These are phyloP conservation scores for Cryphonectria nitschkei DNA, from an alignment of 2,329 filamentous ascomycete species.

Conservation along the genomic window DNA sequence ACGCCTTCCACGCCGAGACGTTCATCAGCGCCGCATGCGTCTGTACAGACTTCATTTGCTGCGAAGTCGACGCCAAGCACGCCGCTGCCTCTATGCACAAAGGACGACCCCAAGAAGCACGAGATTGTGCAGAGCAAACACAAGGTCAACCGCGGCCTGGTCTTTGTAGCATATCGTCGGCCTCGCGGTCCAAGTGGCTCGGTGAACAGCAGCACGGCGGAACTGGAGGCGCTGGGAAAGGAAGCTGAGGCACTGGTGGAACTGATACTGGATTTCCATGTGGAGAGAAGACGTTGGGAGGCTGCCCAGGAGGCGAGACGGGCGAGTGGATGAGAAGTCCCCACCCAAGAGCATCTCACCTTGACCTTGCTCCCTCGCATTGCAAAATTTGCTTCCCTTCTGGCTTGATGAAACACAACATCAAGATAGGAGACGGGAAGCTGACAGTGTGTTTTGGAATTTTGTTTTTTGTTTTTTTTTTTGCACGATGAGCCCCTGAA, in stretches of 20 bases:
- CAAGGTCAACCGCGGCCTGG: constrained; percentile 53
- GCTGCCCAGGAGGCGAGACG: constrained; percentile 17
- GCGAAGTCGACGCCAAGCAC: constrained; percentile 1
- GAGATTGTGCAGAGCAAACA: not conserved
- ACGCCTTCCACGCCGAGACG: not conserved
- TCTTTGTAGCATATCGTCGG: constrained; percentile 60
- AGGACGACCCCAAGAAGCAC: not conserved
- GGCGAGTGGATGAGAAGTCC: constrained; percentile 4
- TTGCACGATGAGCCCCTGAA: not conserved
- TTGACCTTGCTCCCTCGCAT: not conserved
- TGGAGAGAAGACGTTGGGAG: constrained; percentile 26
- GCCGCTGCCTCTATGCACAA: not conserved
- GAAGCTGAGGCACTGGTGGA: constrained; percentile 59
- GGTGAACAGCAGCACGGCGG: constrained; percentile 42
- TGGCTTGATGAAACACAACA: not conserved
- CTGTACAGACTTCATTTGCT: constrained; percentile 28
- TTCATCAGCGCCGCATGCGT: constrained; percentile 22
- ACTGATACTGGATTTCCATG: constrained; percentile 55
- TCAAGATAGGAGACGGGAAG: not conserved
- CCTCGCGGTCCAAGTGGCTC: constrained; percentile 45
- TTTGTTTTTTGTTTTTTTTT: constrained; percentile 6
- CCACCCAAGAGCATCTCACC: too few species aligned
- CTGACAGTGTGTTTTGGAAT: not conserved
- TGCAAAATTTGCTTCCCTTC: not conserved
- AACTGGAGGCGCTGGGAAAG: constrained; percentile 50